Conservation (phyloP, 176 grass and related monocot species). For the Cenchrus americanus region DNA sequence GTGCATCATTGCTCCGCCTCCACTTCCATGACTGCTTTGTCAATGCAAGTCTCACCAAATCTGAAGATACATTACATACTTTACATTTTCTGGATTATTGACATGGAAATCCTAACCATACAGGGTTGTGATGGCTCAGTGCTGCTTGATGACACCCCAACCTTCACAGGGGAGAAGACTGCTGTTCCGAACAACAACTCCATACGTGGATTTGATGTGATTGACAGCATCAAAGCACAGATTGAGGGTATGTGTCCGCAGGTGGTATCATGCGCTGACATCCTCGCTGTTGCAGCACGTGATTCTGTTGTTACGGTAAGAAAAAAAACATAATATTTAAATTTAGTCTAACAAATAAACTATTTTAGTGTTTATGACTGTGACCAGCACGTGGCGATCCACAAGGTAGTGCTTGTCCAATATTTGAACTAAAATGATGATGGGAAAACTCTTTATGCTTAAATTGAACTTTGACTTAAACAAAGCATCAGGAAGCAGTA, state of each 20-base stretch:
- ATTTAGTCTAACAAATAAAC: background rate
- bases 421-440: slow-evolving; percentile 16
- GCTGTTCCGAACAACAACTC: slow-evolving; percentile 58
- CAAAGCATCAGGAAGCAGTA: background rate
- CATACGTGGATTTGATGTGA: slow-evolving; percentile 51
- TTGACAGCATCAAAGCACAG: slow-evolving; percentile 63
- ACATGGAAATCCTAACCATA: background rate
- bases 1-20: slow-evolving; percentile 69
- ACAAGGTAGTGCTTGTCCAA: background rate
- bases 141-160: slow-evolving; percentile 64
- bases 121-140: slow-evolving; percentile 72
- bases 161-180: slow-evolving; percentile 55
- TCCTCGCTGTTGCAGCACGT: slow-evolving; percentile 59
- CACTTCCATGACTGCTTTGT: slow-evolving; percentile 77
- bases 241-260: slow-evolving; percentile 51
- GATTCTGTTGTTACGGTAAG: slow-evolving; percentile 67
- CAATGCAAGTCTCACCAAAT: slow-evolving; percentile 42
- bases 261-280: slow-evolving; percentile 69
- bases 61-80: background rate
- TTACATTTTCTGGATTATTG: background rate
- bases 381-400: background rate
- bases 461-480: background rate
- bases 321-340: background rate
- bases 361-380: background rate
- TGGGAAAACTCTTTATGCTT: background rate